Base-by-base conservation (phyloP, 768 basidiomycete genomes). In the Leccinum arenicola region DNA sequence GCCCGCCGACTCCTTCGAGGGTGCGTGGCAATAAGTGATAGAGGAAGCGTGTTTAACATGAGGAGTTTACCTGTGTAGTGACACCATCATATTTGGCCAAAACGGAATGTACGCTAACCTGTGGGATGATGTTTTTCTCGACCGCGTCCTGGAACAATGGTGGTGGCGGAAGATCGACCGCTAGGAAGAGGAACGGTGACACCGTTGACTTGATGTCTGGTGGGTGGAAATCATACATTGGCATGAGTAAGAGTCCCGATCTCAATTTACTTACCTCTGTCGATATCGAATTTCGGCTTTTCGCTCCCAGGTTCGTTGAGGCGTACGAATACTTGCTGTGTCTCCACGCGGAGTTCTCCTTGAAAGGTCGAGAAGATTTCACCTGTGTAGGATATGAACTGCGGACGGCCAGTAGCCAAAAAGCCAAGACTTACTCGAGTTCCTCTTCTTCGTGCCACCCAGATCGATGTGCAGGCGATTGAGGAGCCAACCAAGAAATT, bases 51-150 rank as follows among this genome's bases (percentile, higher is more conserved):
- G 65, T 59, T 47, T 54, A 67, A 64, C 68, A 69, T 58, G 54
- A 61, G 54, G 52, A 55, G 63, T 78, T 67, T 67, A 89, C 93
- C 80, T 95, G 93, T 15, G 95, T 91, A 4, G 89, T 91, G 64
- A 77, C 79, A 14, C 97, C 97, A 73, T 98, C 93, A 74, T 95
- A 99, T 75, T 99, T 99, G 19, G 89, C 83, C 23, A 98, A 80
- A 29, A 98, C 88, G 11, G 88, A 86, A 59, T 94, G 86, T 58
- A 99, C 87, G 50, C 89, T 89, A 61, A 97, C 93, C 81, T 99
- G 97, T 33, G 97, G 97, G 63, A 98, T 97, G 72, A 99, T 98
- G 73, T 98, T 98, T 77, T 97, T 97, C 78, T 97, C 95, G 50
- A 96, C 84, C 4, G 91, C 77, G 70, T 98, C 95, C 75, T 98